Conservation (phyloP, 2,329 filamentous ascomycete species). For the Colletotrichum aenigma region DNA sequence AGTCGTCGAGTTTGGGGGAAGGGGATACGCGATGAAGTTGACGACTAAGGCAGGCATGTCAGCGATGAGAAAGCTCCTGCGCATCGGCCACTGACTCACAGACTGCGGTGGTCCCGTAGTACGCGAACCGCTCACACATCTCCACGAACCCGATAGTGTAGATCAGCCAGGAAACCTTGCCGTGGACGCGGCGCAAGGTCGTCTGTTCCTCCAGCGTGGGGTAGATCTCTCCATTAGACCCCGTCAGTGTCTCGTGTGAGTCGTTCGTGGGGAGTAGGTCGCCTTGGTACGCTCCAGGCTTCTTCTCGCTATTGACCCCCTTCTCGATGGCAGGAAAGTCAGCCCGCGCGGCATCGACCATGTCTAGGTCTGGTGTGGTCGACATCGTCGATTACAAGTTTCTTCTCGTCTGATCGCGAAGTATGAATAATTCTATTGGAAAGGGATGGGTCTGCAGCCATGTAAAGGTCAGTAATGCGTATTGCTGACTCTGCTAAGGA, state of each 20-base stretch:
- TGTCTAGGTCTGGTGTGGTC: constrained; percentile 7
- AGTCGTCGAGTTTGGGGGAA: constrained; percentile 57
- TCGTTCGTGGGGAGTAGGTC: background rate
- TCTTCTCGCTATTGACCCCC: background rate
- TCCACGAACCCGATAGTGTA: constrained; percentile 68
- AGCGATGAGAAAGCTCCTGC: constrained; percentile 26
- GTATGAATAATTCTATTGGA: background rate
- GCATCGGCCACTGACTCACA: constrained; percentile 49
- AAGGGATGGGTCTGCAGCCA: background rate
- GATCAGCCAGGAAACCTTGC: constrained; percentile 56
- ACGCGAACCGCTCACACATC: constrained; percentile 68
- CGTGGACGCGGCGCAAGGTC: constrained; percentile 57
- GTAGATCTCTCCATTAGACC: constrained; percentile 35
- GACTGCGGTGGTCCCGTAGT: constrained; percentile 66
- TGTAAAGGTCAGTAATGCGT: background rate
- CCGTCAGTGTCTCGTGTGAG: background rate
- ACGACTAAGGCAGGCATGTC: constrained; percentile 49
- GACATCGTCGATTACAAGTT: background rate
- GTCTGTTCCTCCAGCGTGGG: constrained; percentile 59
- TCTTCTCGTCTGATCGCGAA: background rate
- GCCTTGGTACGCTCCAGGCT: background rate
- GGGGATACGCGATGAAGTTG: constrained; percentile 60
- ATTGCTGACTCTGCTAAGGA: background rate
- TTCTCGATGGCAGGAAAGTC: constrained; percentile 13
- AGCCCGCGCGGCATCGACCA: constrained; percentile 9